Conservation (phyloP, 805 yeast species). For the Dipodascus geniculatus region DNA sequence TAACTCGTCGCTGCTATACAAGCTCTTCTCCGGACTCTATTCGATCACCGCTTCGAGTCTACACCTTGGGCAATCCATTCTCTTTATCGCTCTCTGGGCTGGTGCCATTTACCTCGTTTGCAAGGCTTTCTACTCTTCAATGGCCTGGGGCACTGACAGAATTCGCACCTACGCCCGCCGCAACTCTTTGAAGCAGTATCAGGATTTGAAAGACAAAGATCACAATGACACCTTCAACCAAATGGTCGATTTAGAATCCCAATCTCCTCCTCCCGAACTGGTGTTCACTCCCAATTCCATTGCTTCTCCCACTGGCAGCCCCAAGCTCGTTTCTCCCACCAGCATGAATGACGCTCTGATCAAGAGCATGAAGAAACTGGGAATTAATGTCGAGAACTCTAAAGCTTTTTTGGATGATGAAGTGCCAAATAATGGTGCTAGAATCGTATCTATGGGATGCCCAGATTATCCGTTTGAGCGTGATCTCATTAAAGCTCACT, state of each 20-base stretch:
- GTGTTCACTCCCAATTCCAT: not conserved
- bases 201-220: not conserved
- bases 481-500: not conserved
- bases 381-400: not conserved
- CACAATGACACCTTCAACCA: not conserved
- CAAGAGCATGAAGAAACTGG: constrained; percentile 1
- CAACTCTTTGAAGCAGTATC: not conserved
- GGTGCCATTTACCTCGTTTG: not conserved
- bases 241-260: not conserved
- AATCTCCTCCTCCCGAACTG: not conserved
- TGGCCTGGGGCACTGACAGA: not conserved
- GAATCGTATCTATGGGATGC: not conserved
- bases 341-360: not conserved
- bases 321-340: not conserved
- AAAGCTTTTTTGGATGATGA: constrained; percentile 1
- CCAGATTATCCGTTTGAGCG: not conserved
- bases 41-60: not conserved
- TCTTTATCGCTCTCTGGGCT: constrained; percentile 1
- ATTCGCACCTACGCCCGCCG: not conserved
- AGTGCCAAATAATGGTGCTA: not conserved
- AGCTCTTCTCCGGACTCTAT: not conserved
- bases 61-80: not conserved
- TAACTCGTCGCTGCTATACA: not conserved
- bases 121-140: not conserved
- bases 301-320: constrained; percentile 1